Conservation (phyloP, 1,139 yeast genomes). For the Kodamaea sp. region DNA sequence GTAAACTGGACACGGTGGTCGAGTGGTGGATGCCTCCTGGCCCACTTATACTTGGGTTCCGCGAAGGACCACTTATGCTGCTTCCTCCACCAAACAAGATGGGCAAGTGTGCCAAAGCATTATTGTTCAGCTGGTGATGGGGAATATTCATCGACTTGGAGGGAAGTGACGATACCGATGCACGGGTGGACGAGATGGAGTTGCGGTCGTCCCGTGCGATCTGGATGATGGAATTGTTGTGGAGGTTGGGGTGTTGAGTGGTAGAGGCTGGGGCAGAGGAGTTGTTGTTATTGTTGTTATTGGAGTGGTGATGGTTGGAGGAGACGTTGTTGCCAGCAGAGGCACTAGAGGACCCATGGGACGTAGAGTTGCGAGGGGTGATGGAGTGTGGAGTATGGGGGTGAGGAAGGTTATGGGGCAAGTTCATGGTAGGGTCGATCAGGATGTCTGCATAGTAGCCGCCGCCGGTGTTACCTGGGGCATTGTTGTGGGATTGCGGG, state of each 20-base stretch:
- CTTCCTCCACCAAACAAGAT: slow-evolving; percentile 45
- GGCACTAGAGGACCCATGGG: slow-evolving; percentile 13
- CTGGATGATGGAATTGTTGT: slow-evolving; percentile 47
- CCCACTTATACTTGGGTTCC: slow-evolving; percentile 44
- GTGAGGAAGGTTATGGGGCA: slow-evolving; percentile 47
- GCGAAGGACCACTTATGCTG: slow-evolving; percentile 44
- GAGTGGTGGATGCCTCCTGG: slow-evolving; percentile 33
- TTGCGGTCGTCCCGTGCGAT: slow-evolving; percentile 43
- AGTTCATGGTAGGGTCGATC: slow-evolving; percentile 50
- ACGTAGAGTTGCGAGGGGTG: slow-evolving; percentile 42
- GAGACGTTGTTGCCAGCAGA: slow-evolving; percentile 7
- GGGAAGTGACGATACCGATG: slow-evolving; percentile 47
- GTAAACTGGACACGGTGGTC: slow-evolving; percentile 40
- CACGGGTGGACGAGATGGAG: slow-evolving; percentile 39
- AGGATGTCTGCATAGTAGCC: slow-evolving; percentile 50
- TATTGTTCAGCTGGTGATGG: slow-evolving; percentile 45
- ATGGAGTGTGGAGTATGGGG: slow-evolving; percentile 31
- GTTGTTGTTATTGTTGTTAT: slow-evolving; percentile 1
- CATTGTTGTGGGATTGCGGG: slow-evolving; percentile 34
- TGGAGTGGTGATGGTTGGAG: not conserved
- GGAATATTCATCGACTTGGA: slow-evolving; percentile 53
- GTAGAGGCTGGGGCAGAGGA: slow-evolving; percentile 7
- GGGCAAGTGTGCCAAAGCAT: slow-evolving; percentile 47
- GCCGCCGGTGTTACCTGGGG: slow-evolving; percentile 37
- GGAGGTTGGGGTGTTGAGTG: slow-evolving; percentile 17